Base-by-base conservation (phyloP, 345 rosid genomes). In the Rhodomyrtus tomentosa region DNA sequence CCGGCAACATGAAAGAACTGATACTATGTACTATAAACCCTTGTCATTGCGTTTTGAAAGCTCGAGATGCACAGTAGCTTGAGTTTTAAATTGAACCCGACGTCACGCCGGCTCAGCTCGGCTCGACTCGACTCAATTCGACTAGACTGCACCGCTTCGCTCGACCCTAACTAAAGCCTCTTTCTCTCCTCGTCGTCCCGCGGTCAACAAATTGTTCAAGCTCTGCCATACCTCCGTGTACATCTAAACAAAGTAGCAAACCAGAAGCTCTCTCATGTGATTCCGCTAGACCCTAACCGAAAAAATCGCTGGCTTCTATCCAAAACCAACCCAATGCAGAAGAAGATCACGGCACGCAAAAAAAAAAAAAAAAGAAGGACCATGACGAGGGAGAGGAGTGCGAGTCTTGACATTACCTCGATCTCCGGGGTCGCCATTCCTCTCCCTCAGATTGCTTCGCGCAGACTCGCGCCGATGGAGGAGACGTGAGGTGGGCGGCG, bases 61-160 rank as follows among this genome's bases (percentile, higher is more conserved):
- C 76, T 62, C 13, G 13, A 62, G 45, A 62, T 8, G 24, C 24
- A 62, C 3, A 1, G 5, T 24, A 68, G 38, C 45, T 68, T 18
- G 45, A 68, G 24, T 8, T 68, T 68, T 10, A 48, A 48, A 48
- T 48, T 13, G 50, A 48, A 3, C 50, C 50, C 3, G 50, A 48
- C 50, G 10, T 48, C 50, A 10, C 13, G 50, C 50, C 50, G 50
- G 9, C 50, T 48, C 50, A 12, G 10, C 50, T 48, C 11, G 50
- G 10, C 9, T 48, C 50, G 50, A 50, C 51, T 50, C 51, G 51
- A 27, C 20, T 27, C 40, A 0, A 29, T 9, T 27, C 38, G 0
- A 59, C 10, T 29, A 1, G 3, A 29, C 45, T 15, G 9, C 24
- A 32, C 5, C 18, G 6, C 1, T 0, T 24, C 2, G 3, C 6